phyloP scores from a whole-genome alignment of 768 basidiomycete species.

The Russula foetens region DNA sequence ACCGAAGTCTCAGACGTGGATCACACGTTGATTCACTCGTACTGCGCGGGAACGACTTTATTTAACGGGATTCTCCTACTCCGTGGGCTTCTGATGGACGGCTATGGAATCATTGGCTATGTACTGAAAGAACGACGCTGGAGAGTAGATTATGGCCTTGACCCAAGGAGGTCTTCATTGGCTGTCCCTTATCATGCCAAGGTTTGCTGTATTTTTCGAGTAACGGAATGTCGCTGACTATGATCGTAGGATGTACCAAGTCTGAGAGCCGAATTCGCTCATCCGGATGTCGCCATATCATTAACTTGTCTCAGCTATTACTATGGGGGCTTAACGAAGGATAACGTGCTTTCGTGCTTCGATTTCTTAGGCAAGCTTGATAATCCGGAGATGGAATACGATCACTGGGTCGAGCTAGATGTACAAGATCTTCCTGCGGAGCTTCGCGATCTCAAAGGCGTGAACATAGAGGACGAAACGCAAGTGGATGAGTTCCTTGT shows the following conservation, averaged over 20 bases:
- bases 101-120: constrained; percentile 32
- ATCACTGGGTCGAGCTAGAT: constrained; percentile 28
- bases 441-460: constrained; percentile 28
- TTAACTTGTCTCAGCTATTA: constrained; percentile 44
- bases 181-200: constrained; percentile 43
- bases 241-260: constrained; percentile 35
- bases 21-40: not conserved
- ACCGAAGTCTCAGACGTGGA: not conserved
- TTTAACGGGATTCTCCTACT: constrained; percentile 36
- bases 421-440: constrained; percentile 23
- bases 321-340: constrained; percentile 35
- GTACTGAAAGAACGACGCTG: constrained; percentile 34
- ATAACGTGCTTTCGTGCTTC: constrained; percentile 33
- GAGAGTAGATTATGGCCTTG: constrained; percentile 46
- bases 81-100: constrained; percentile 35
- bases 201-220: not conserved
- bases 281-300: constrained; percentile 40
- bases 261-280: too few relatives aligned
- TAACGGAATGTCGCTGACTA: not conserved
- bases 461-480: constrained; percentile 35
- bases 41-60: constrained; percentile 4
- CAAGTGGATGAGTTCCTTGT: constrained; percentile 26
- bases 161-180: constrained; percentile 32
- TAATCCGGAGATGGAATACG: constrained; percentile 36
- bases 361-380: constrained; percentile 32